Percentiles rank a stretch among this genome's conserved stretches.
These are phyloP conservation scores for Purpureocillium takamizusanense DNA, from an alignment of 2,329 filamentous ascomycete species.

Conservation along the genomic window DNA sequence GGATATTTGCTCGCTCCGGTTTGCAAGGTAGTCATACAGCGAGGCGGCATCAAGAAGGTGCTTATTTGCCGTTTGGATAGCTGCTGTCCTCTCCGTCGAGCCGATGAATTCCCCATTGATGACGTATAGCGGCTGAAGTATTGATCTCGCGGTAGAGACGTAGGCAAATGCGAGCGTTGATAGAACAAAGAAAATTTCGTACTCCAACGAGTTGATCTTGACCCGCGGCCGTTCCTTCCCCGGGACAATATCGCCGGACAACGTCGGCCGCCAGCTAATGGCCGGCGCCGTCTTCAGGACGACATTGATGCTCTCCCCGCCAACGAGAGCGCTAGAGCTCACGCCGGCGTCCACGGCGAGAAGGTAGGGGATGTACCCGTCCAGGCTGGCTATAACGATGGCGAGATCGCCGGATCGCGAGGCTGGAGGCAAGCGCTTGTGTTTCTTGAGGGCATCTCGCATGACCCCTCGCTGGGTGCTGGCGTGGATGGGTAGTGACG, in stretches of 20 bases:
- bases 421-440: constrained; percentile 72
- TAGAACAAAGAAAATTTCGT: constrained; percentile 74
- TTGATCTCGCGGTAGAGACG: constrained; percentile 60
- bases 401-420: constrained; percentile 64
- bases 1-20: constrained; percentile 38
- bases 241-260: constrained; percentile 56
- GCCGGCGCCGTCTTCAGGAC: constrained; percentile 51
- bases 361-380: constrained; percentile 76
- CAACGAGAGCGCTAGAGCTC: constrained; percentile 31
- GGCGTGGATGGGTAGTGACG: constrained; percentile 73
- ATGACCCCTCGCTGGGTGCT: constrained; percentile 79
- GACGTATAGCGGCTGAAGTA: constrained; percentile 65
- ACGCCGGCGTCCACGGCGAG: constrained; percentile 68
- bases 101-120: constrained; percentile 51
- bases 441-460: constrained; percentile 73
- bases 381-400: constrained; percentile 58
- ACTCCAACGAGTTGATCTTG: constrained; percentile 64
- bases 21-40: constrained; percentile 63
- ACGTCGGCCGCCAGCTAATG: constrained; percentile 77
- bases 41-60: constrained; percentile 70
- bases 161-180: constrained; percentile 69
- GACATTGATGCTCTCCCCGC: constrained; percentile 56
- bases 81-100: constrained; percentile 56
- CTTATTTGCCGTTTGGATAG: constrained; percentile 67
- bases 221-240: constrained; percentile 57